Evolutionary conservation across 192 early-diverging fungal species (phyloP), one percentile per base, ranked within the genome.

Genomic region (Endogone sp.): DNA sequence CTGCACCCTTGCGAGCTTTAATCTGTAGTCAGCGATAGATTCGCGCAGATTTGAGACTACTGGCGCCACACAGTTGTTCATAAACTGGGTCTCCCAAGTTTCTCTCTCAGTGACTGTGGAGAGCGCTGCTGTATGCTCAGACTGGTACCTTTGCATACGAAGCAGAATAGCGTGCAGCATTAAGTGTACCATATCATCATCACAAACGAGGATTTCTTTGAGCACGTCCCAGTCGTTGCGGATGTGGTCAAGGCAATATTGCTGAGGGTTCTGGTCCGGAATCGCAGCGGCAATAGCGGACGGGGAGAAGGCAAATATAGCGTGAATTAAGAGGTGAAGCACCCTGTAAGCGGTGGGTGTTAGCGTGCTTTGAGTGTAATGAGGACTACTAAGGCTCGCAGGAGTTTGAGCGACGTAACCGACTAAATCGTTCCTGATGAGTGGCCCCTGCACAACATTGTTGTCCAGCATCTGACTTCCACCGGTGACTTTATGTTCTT

Each of bases 201-300:
- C 8, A 21, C 71, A 72, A 61, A 26, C 26, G 28, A 72, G 56
- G 62, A 67, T 22, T 6, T 60, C 29, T 68, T 61, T 61, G 4
- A 72, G 31, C 25, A 67, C 37, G 29, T 72, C 24, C 71, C 71
- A 72, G 28, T 72, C 71, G 23, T 72, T 72, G 23, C 2, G 49
- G 22, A 72, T 72, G 25, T 72, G 65, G 23, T 60, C 20, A 6
- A 28, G 20, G 27, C 65, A 72, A 37, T 67, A 68, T 27, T n/a
- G 22, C 8, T 24, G 3, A 29, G 56, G 20, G 23, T 62, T 30
- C 24, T 21, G 37, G 8, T 20, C 9, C 44, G 67, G 9, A 60
- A 72, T 62, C 3, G 31, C 54, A 29, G 9, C 27, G 4, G 58
- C 66, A 24, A 37, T 25, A 11, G 20, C 21, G 28, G 65, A 54